Evolutionary conservation across 169 alveolate genomes (phyloP), one percentile per base, ranked within the genome.

Genomic region (Theileria parva): DNA sequence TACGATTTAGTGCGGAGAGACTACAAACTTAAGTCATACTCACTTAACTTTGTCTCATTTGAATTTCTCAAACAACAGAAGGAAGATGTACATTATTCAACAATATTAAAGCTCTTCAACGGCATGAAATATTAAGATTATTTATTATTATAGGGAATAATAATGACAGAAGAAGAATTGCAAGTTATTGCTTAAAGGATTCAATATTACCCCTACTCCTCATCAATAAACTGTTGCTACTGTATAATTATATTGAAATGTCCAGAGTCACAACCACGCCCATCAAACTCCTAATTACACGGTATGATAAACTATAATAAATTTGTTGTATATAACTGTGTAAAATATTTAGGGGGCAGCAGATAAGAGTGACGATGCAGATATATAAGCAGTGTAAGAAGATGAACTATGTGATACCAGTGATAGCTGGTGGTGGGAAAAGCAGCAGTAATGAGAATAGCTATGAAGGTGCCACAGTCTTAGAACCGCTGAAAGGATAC

Each of bases 181-280:
- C 99, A 51, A 96, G 98, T 37, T 98, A 98, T 93, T 98, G 99
- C 88, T 92, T 98, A 77, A 98, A 98, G 93, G 99, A 98, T 85
- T 97, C 99, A 2, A 83, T 95, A 32, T 93, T 98, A 66, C 99
- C 99, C 12, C 85, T 98, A 74, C 93, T 96, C 74, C 93, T 98
- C 30, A 95, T 98, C 93, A 98, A 97, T 81, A 97, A 97, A 66
- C 93, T 98, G 55, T 91, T 96, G 89, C 95, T 98, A 69, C 79
- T 98, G 79, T 97, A 94, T 91, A 98, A 98, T 91, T 96, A 97
- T 77, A 95, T 98, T 55, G 99, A 98, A 93, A 98, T 98, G 99
- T 98, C 99, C 17, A 86, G 99, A 68, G 99, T 98, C 28, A 98
- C 99, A 0, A 99, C 99, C 51, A 98, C 99, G 0, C 99, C 99